Evolutionary conservation across 768 basidiomycete species (phyloP).

Genomic region (Boletus patriciae): DNA sequence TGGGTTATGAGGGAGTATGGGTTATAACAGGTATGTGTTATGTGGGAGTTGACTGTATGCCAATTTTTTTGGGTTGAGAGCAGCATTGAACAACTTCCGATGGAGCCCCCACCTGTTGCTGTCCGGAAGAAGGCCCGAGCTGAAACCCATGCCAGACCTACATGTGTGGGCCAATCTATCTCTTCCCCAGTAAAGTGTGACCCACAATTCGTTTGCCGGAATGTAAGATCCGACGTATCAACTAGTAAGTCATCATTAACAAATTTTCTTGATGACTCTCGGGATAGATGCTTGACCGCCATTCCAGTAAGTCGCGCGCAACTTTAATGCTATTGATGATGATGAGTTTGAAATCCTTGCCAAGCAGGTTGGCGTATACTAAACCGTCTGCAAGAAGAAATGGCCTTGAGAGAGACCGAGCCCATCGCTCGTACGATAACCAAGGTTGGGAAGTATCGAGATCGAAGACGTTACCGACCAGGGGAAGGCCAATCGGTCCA

Average conservation of each 20-base stretch:
- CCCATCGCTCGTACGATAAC: conserved; percentile 37
- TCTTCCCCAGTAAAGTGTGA: background rate
- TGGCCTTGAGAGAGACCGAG: background rate
- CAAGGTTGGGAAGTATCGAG: conserved; percentile 28
- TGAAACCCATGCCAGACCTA: conserved; percentile 35
- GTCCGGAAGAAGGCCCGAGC: conserved; percentile 29
- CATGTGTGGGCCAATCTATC: background rate
- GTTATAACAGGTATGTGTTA: too few species aligned
- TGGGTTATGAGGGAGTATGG: too few species aligned
- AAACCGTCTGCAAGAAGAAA: conserved; percentile 21
- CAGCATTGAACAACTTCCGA: conserved; percentile 26
- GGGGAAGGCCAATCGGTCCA: conserved; percentile 49
- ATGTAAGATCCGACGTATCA: too few species aligned
- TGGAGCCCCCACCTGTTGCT: conserved; percentile 32
- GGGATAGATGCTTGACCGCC: conserved; percentile 29
- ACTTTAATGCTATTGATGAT: conserved; percentile 24
- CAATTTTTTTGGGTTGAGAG: conserved; percentile 19
- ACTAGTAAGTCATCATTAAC: too few species aligned
- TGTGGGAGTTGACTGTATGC: too few species aligned
- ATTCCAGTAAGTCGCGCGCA: conserved; percentile 26
- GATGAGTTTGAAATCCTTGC: conserved; percentile 30
- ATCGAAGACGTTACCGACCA: conserved; percentile 26
- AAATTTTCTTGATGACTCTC: too few species aligned
- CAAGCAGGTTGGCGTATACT: conserved; percentile 27
- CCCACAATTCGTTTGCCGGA: conserved; percentile 22